Conservation (phyloP, 2,329 filamentous ascomycete genomes). For the Trichophyton rubrum region DNA sequence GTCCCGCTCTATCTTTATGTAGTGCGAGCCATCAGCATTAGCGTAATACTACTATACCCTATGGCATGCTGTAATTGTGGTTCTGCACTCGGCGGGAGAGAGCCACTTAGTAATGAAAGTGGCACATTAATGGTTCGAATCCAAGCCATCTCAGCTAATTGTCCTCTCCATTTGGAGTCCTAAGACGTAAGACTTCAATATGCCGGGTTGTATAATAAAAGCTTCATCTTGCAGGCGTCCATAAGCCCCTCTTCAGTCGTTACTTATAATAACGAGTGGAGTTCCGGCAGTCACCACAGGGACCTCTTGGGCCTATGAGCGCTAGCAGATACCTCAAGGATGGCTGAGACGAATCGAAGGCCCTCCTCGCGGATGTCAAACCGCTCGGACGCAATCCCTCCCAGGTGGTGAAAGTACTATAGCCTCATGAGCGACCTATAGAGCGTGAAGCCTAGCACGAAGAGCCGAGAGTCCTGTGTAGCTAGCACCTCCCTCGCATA, state of each 20-base stretch:
- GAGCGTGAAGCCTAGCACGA: conserved; percentile 39
- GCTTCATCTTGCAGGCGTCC: too few relatives aligned
- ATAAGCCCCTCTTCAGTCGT: too few relatives aligned
- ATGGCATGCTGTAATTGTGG: too few relatives aligned
- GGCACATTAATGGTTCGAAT: conserved; percentile 24
- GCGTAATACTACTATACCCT: too few relatives aligned
- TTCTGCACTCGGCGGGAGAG: too few relatives aligned
- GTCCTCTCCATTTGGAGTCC: too few relatives aligned
- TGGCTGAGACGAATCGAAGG: conserved; percentile 2
- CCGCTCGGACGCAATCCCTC: conserved; percentile 32
- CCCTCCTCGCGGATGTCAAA: conserved; percentile 9
- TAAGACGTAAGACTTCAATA: too few relatives aligned
- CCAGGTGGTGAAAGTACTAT: conserved; percentile 37
- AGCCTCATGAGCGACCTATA: conserved; percentile 36
- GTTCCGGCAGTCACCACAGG: too few relatives aligned
- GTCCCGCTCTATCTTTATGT: conserved; percentile 8
- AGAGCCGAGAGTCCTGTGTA: conserved; percentile 16
- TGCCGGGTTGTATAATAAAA: too few relatives aligned
- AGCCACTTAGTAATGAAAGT: too few relatives aligned
- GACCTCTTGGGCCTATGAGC: too few relatives aligned
- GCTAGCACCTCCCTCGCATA: conserved; percentile 9
- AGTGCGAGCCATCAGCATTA: conserved; percentile 6
- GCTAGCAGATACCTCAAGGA: conserved; percentile 14
- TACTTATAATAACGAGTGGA: too few relatives aligned
- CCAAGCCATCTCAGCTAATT: conserved; percentile 26